Evolutionary conservation across 1,284 basidiomycete genomes (phyloP).

Genomic region (Ustilago cynodontis): DNA sequence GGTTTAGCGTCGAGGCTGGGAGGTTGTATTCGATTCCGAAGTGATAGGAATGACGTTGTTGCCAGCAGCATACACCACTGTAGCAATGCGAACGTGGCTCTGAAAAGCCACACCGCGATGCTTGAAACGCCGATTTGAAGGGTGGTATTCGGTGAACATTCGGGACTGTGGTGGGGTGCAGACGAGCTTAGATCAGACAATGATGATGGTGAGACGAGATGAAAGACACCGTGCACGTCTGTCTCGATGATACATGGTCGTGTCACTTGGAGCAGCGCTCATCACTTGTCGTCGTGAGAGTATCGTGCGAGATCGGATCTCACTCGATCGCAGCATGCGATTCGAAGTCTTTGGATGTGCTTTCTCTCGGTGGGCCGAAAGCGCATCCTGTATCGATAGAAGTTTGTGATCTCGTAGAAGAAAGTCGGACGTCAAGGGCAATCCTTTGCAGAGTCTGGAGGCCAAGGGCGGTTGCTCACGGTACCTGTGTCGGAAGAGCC

Average conservation of each 20-base stretch:
- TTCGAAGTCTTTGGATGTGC: not conserved
- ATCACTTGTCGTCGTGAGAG: not conserved
- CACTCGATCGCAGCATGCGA: not conserved
- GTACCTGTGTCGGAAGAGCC: not conserved
- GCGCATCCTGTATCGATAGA: no score
- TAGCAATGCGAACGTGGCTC: no score
- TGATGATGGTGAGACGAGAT: not conserved
- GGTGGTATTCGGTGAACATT: no score
- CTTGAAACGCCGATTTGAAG: no score
- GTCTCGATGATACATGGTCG: not conserved
- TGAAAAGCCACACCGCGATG: no score
- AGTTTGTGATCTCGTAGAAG: no score
- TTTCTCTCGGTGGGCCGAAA: not conserved
- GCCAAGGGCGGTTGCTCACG: not conserved
- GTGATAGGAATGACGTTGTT: no score
- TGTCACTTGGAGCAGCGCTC: not conserved
- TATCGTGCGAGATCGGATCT: not conserved
- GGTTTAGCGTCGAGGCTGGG: no score
- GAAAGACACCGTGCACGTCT: slow-evolving; percentile 4
- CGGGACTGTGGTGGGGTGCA: not conserved
- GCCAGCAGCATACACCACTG: no score
- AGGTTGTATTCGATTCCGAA: no score
- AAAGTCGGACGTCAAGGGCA: no score
- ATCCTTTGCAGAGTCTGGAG: no score
- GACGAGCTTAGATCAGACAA: not conserved